Base-by-base conservation (phyloP, 208 protist species). In the Leishmania turanica region DNA sequence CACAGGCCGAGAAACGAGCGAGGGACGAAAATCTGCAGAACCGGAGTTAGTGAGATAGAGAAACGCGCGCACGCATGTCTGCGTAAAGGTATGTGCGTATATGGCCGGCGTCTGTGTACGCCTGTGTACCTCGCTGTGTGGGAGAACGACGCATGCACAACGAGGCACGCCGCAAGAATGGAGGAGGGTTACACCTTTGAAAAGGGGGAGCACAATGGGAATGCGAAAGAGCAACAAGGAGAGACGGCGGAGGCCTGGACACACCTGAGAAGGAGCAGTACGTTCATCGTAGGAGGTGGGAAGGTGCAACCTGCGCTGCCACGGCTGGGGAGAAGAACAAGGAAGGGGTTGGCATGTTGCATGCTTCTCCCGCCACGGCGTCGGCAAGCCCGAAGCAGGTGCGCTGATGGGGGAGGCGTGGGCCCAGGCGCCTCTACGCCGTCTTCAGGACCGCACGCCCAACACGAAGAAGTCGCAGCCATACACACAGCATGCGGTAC, bases 201-300 rank as follows among this genome's bases (percentile, higher is more conserved):
- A 56, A 13, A 74, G 27, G 24, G 8, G 24, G 8, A 58, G 24
- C 5, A 58, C 13, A 42, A 31, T 31, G 72, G 34, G 34, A 13
- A 45, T 19, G 21, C 31, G 34, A 42, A 45, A 42, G 31, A 69
- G 34, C 45, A 45, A 45, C 5, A n/a, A 60, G 24, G 2, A 40
- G 53, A 45, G 53, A n/a, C 47, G 51, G 53, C 31, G 31, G 31
- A 56, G 2, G 72, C 45, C 9, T n/a, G 69, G 56, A 75, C 42
- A 78, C 62, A 40, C 15, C 31, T 13, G 51, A 84, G 54, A 79
- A 62, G 51, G 34, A 62, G 40, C 42, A 68, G 54, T n/a, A 24
- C 24, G 58, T n/a, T 8, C 54, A 64, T n/a, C 27, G 13, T 54
- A 78, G 21, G 40, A 13, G 19, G 47, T 24, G 27, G 51, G 15